Evolutionary conservation across 1,284 basidiomycete genomes (phyloP), one percentile per base, ranked within the genome.

Genomic region (Bjerkandera adusta): DNA sequence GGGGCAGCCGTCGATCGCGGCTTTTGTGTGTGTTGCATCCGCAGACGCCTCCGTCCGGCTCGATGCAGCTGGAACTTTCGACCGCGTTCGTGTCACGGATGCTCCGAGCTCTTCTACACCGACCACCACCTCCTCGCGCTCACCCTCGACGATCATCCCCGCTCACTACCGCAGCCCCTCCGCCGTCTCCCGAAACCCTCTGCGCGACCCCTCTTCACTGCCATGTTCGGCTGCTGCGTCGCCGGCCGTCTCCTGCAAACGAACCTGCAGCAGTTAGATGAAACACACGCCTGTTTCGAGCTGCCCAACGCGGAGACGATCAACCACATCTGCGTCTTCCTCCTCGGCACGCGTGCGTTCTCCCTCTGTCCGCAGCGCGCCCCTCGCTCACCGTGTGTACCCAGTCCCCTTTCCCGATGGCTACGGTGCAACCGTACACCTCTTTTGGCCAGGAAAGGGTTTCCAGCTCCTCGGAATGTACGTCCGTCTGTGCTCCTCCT

Each of bases 391-490:
- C 41, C 41, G 30, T 32, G 12, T 20, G 15, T 18, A 16, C n/a
- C 21, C 38, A 79, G 89, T 90, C 0, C 84, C 90, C 0, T 94
- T 96, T 56, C 93, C 93, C 1, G 86, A 90, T 21, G 91, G 92
- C 4, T 95, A 85, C 62, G 93, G 87, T 24, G 91, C 89, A 10
- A 86, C 91, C 0, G 90, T 96, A 1, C 92, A 96, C 65, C 87
- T 96, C 60, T 84, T 85, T 59, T 92, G 88, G 83, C 92, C 92
- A 1, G 89, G 87, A 11, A 88, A 83, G 61, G 92, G 91, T 3
- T 95, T 92, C 58, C 89, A 92, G 60, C 66, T 94, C 3, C 72
- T 97, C 18, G 93, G 93, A 59, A 89, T 91, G 92, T 92, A 61
- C 62, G 89, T 75, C 3, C 6, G 34, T 38, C 47, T 29, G 20